Conservation (phyloP, 805 yeast genomes). For the Saccharomycopsis malanga region DNA sequence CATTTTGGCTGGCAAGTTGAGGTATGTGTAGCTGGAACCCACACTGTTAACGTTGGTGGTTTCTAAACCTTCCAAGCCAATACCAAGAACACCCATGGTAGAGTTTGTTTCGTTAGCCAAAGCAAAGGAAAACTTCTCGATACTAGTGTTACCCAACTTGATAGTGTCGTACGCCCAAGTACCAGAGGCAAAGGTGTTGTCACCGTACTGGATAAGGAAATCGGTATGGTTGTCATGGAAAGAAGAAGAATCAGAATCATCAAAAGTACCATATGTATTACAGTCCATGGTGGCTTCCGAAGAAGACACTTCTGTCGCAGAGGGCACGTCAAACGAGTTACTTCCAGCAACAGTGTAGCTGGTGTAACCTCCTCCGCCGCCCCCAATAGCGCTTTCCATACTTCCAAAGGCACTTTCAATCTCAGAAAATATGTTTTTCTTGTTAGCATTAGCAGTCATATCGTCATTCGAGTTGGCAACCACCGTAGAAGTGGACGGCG, state of each 20-base stretch:
- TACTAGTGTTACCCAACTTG: conserved; percentile 39
- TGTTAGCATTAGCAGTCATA: not conserved
- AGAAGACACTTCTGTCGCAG: not conserved
- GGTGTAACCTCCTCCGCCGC: conserved; percentile 2
- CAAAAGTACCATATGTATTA: conserved; percentile 34
- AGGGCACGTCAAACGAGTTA: not conserved
- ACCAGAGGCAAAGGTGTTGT: conserved; percentile 44
- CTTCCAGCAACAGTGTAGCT: not conserved
- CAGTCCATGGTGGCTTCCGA: conserved; percentile 31
- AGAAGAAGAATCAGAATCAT: conserved; percentile 29
- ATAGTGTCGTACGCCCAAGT: conserved; percentile 61
- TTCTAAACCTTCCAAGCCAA: conserved; percentile 66
- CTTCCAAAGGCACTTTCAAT: conserved; percentile 8
- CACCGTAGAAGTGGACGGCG: not conserved
- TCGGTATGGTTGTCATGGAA: conserved; percentile 29
- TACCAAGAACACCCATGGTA: conserved; percentile 63
- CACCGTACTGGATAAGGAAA: conserved; percentile 41
- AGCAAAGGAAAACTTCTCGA: conserved; percentile 58
- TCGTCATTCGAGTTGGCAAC: conserved; percentile 1
- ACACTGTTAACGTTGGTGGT: conserved; percentile 39
- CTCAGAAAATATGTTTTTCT: conserved; percentile 12
- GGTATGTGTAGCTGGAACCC: conserved; percentile 37
- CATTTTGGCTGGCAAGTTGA: conserved; percentile 60
- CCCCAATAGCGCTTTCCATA: conserved; percentile 5
- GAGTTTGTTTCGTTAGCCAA: conserved; percentile 63